phyloP scores from a whole-genome alignment of 2,329 filamentous ascomycete species.

The Polytolypa hystricis region DNA sequence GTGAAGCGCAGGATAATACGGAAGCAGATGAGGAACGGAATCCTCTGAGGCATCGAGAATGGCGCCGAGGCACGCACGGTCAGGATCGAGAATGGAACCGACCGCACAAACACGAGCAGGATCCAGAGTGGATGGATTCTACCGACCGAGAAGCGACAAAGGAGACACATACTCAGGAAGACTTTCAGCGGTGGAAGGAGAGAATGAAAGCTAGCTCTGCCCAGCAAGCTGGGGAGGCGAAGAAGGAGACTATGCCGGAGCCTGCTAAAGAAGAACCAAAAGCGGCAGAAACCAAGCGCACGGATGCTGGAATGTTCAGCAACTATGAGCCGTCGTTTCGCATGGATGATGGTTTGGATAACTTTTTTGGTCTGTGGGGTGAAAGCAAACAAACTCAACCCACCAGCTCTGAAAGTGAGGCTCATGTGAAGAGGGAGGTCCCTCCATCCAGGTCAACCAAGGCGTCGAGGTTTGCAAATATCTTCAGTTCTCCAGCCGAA shows the following conservation, averaged over 20 bases:
- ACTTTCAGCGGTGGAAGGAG: slow-evolving; percentile 92
- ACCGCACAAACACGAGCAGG: slow-evolving; percentile 53
- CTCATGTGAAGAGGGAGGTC: slow-evolving; percentile 29
- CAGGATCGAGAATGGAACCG: slow-evolving; percentile 45
- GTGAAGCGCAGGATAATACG: slow-evolving; percentile 27
- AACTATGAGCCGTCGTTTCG: slow-evolving; percentile 51
- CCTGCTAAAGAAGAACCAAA: slow-evolving; percentile 29
- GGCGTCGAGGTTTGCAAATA: slow-evolving; percentile 75
- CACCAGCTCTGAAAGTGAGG: slow-evolving; percentile 22
- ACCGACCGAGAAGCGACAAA: slow-evolving; percentile 55
- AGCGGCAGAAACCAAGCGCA: slow-evolving; percentile 25
- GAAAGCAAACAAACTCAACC: slow-evolving; percentile 38
- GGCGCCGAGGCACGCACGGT: slow-evolving; percentile 40
- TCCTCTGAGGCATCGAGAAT: slow-evolving; percentile 53
- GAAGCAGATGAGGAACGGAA: slow-evolving; percentile 34
- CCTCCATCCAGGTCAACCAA: slow-evolving; percentile 48
- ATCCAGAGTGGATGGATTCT: slow-evolving; percentile 85
- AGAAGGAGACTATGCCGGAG: slow-evolving; percentile 26
- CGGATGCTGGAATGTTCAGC: slow-evolving; percentile 41
- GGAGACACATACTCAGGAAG: slow-evolving; percentile 69
- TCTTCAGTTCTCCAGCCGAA: slow-evolving; percentile 54
- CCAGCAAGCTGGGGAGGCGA: slow-evolving; percentile 29
- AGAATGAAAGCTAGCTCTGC: slow-evolving; percentile 61
- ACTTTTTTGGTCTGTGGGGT: slow-evolving; percentile 59
- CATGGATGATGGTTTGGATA: slow-evolving; percentile 59